These are phyloP conservation scores for Daedalea quercina DNA, from an alignment of 768 basidiomycete species.

Conservation along the genomic window DNA sequence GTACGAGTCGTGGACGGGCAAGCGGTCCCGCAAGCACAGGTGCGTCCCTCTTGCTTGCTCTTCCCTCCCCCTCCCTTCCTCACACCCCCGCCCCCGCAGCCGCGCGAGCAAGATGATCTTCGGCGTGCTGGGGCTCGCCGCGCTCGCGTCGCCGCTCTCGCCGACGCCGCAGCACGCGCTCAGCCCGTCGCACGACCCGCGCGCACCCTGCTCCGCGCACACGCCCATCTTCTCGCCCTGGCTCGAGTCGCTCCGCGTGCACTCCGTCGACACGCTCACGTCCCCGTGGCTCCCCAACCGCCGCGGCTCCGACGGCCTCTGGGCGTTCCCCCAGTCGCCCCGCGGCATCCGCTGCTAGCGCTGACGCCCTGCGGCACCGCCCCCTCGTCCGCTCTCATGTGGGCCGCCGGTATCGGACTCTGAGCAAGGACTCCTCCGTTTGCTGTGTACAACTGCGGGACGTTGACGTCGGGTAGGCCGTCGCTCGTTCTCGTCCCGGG, in stretches of 20 bases:
- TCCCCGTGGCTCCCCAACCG: slow-evolving; percentile 16
- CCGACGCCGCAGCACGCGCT: slow-evolving; percentile 4
- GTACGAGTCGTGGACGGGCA: slow-evolving; percentile 15
- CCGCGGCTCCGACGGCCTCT: slow-evolving; percentile 10
- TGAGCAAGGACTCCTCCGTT: neutral
- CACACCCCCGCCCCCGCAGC: neutral
- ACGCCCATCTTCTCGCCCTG: slow-evolving; percentile 18
- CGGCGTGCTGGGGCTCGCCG: slow-evolving; percentile 14
- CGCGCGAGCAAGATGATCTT: slow-evolving; percentile 9
- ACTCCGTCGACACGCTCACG: slow-evolving; percentile 14
- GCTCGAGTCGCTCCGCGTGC: slow-evolving; percentile 15
- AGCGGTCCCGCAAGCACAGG: slow-evolving; percentile 9
- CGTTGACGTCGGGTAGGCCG: neutral
- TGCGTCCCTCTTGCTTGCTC: slow-evolving; percentile 3
- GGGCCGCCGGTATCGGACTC: no score
- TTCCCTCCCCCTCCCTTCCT: neutral
- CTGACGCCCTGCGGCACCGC: neutral
- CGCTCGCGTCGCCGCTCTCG: slow-evolving; percentile 14
- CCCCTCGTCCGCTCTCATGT: no score
- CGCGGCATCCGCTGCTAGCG: slow-evolving; percentile 6
- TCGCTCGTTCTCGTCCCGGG: neutral
- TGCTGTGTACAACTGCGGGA: neutral
- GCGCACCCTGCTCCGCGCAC: slow-evolving; percentile 12
- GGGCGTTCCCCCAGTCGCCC: slow-evolving; percentile 15
- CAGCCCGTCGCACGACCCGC: slow-evolving; percentile 11